Conservation (phyloP, 106 monocot genomes). For the Dioscorea alata region DNA sequence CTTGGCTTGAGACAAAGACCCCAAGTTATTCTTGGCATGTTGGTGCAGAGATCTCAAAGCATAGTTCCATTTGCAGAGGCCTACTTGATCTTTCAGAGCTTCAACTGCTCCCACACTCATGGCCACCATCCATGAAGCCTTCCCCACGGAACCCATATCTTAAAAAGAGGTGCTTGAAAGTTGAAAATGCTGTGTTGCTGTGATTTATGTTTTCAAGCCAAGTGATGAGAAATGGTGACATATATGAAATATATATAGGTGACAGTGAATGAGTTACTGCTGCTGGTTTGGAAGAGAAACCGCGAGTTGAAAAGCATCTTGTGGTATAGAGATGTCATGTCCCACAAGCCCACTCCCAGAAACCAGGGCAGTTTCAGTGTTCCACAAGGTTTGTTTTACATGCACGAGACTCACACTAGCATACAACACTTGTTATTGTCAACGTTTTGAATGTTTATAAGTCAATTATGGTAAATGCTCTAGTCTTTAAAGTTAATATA, state of each 20-base stretch:
- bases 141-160: conserved; percentile 8
- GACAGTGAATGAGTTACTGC: background rate
- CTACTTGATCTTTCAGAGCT: conserved; percentile 45
- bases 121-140: conserved; percentile 20
- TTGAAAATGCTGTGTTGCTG: background rate
- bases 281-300: background rate
- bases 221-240: background rate
- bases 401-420: too few species aligned
- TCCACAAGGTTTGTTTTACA: too few species aligned
- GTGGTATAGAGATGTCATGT: background rate
- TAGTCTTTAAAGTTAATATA: too few species aligned
- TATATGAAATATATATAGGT: background rate
- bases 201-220: background rate
- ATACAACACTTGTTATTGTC: too few species aligned
- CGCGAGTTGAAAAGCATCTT: background rate
- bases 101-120: conserved; percentile 32
- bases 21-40: conserved; percentile 3
- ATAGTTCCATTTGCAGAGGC: conserved; percentile 52
- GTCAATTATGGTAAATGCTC: too few species aligned
- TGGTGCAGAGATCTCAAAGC: conserved; percentile 24
- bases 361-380: too few species aligned
- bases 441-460: background rate
- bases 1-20: background rate
- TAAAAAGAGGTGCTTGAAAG: background rate
- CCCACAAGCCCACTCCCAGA: too few species aligned